These are phyloP conservation scores for Ceriops tagal DNA, from an alignment of 345 rosid species.

Conservation along the genomic window DNA sequence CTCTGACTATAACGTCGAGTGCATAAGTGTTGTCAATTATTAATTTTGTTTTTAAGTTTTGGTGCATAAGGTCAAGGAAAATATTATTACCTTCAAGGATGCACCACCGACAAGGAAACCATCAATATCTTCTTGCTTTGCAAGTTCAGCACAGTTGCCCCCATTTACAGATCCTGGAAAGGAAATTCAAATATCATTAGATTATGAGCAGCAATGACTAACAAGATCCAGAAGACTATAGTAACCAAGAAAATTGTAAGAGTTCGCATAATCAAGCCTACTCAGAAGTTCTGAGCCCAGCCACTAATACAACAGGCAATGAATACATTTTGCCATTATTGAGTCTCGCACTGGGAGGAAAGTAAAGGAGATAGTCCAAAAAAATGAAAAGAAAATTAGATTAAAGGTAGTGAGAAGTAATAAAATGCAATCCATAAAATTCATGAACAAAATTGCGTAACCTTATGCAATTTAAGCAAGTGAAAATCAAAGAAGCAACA, in stretches of 20 bases:
- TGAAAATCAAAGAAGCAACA: neutral
- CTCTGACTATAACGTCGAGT: neutral
- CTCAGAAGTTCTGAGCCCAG: too few species aligned
- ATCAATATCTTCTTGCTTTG: slow-evolving; percentile 92
- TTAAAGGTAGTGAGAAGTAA: neutral
- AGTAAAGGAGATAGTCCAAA: too few species aligned
- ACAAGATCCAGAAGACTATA: too few species aligned
- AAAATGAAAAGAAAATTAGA: too few species aligned
- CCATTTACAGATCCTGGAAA: slow-evolving; percentile 86
- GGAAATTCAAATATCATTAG: slow-evolving; percentile 4
- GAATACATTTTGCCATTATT: too few species aligned
- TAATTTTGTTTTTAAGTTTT: neutral
- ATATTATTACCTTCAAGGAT: slow-evolving; percentile 72
- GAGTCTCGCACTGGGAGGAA: too few species aligned
- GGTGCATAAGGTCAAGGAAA: neutral
- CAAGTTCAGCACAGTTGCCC: slow-evolving; percentile 83
- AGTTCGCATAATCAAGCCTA: too few species aligned
- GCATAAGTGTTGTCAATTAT: neutral
- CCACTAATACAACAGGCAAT: too few species aligned
- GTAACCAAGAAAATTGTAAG: too few species aligned
- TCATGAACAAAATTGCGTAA: neutral
- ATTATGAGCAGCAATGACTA: neutral
- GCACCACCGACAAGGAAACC: slow-evolving; percentile 99
- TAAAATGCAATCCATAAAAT: neutral
- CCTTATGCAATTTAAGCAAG: neutral